Evolutionary conservation across 2,329 filamentous ascomycete species (phyloP).

Genomic region (Neonectria hederae): DNA sequence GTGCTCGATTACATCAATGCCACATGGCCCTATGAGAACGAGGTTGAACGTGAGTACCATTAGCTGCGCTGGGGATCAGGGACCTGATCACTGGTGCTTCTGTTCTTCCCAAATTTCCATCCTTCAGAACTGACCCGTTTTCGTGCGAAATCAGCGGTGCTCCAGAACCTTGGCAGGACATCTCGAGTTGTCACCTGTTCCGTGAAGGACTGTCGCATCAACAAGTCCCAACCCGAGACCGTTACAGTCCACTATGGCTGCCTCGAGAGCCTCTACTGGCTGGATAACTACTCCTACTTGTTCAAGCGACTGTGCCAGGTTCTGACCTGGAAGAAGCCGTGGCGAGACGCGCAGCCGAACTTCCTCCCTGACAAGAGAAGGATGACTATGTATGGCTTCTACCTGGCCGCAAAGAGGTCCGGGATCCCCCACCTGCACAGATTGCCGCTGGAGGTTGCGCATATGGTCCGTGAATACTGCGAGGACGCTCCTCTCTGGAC

Average conservation of each 20-base stretch:
- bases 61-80: no score
- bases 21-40: not conserved
- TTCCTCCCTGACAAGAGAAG: not conserved
- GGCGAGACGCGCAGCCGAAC: not conserved
- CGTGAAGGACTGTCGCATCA: not conserved
- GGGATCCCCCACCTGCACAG: not conserved
- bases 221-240: not conserved
- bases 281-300: not conserved
- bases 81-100: no score
- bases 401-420: not conserved
- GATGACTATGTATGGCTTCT: not conserved
- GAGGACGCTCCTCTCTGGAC: not conserved
- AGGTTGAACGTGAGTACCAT: not conserved
- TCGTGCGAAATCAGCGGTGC: not conserved
- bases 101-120: not conserved
- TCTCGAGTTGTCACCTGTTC: not conserved
- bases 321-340: not conserved
- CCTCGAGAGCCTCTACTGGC: not conserved
- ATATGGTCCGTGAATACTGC: not conserved
- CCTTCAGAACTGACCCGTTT: not conserved
- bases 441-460: not conserved
- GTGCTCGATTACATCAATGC: not conserved
- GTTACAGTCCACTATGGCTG: not conserved
- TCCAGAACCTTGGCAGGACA: not conserved
- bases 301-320: not conserved